Conservation (phyloP, 805 yeast genomes). For the Zygosaccharomyces siamensis region DNA sequence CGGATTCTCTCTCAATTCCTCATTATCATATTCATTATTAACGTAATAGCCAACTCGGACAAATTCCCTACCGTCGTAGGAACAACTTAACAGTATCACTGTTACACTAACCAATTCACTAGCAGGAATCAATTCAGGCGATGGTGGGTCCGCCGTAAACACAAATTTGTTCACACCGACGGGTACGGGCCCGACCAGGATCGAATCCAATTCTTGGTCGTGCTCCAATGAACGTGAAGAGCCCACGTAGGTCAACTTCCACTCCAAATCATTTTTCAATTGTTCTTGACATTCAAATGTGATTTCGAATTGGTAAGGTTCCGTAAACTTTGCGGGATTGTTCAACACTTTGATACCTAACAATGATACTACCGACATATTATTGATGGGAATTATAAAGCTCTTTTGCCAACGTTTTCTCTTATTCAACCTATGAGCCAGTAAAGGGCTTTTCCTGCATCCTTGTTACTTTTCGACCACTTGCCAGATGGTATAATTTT, state of each 20-base stretch:
- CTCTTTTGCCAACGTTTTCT: neutral
- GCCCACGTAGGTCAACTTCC: constrained; percentile 97
- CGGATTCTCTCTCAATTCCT: constrained; percentile 88
- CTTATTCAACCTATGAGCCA: neutral
- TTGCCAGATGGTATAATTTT: too few species aligned
- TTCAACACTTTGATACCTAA: constrained; percentile 87
- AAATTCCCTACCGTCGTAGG: constrained; percentile 89
- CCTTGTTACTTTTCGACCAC: too few species aligned
- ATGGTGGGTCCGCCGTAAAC: constrained; percentile 93
- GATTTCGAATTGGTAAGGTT: constrained; percentile 93
- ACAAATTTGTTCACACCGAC: constrained; percentile 93
- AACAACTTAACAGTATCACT: constrained; percentile 85
- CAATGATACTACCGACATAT: constrained; percentile 89
- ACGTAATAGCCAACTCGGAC: constrained; percentile 97
- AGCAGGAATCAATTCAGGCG: constrained; percentile 93
- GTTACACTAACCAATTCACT: constrained; percentile 93
- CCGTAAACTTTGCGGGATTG: constrained; percentile 91
- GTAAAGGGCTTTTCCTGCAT: too few species aligned
- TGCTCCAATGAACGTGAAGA: constrained; percentile 91
- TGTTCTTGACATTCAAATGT: constrained; percentile 97
- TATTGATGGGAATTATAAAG: neutral
- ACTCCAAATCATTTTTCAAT: constrained; percentile 76
- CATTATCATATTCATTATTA: constrained; percentile 92
- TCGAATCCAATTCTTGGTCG: constrained; percentile 93
- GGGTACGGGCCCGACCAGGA: constrained; percentile 98